Evolutionary conservation across 179 eudicot species (phyloP).

Genomic region (Spergularia azorica): DNA sequence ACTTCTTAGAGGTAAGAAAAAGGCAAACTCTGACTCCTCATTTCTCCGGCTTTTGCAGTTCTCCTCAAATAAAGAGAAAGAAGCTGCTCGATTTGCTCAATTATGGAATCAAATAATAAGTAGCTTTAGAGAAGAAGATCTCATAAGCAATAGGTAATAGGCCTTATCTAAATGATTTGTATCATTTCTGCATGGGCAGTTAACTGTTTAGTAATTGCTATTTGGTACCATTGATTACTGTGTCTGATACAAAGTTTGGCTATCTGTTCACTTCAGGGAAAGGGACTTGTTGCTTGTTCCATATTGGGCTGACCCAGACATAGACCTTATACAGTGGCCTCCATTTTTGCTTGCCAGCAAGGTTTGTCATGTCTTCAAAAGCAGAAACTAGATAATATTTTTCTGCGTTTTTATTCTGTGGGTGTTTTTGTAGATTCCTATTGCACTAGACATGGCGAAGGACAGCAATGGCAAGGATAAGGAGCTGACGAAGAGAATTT

Average conservation of each 20-base stretch:
- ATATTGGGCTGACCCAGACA: conserved; percentile 92
- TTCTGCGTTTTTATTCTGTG: background rate
- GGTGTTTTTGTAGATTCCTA: conserved; percentile 66
- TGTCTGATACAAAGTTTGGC: conserved; percentile 8
- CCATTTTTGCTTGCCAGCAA: conserved; percentile 99
- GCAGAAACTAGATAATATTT: background rate
- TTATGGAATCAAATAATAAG: conserved; percentile 95
- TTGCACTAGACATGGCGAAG: conserved; percentile 97
- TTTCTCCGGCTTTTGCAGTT: conserved; percentile 42
- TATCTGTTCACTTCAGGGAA: conserved; percentile 54
- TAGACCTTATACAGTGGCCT: conserved; percentile 96
- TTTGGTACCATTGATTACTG: background rate
- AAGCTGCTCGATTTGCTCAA: conserved; percentile 96
- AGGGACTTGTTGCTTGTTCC: conserved; percentile 98
- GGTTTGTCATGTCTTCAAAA: conserved; percentile 43
- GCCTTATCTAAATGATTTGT: background rate
- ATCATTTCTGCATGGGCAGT: background rate
- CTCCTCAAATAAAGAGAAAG: conserved; percentile 70
- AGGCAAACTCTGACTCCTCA: background rate
- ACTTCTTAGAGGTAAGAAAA: background rate
- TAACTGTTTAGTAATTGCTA: background rate
- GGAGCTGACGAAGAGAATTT: conserved; percentile 82
- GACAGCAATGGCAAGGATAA: conserved; percentile 91
- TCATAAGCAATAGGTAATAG: conserved; percentile 71
- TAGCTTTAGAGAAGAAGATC: conserved; percentile 97